These are phyloP conservation scores for Apophysomyces trapeziformis DNA, from an alignment of 371 early-diverging fungal species.

Conservation along the genomic window DNA sequence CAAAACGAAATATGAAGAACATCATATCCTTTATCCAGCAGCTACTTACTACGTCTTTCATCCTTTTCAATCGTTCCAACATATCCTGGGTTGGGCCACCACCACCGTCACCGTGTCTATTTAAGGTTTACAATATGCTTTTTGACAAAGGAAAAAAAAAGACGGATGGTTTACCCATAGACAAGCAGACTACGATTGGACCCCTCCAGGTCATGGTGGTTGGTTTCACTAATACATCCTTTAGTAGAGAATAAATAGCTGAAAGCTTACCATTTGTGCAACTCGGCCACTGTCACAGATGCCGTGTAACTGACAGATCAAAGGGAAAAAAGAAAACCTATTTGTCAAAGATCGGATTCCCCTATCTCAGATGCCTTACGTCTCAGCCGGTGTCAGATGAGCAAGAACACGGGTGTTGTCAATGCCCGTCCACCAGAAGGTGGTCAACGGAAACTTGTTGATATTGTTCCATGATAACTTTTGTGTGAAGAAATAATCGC, in stretches of 20 bases:
- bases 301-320: conserved; percentile 37
- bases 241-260: too few relatives aligned
- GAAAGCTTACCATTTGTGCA: conserved; percentile 40
- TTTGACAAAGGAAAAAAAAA: neutral
- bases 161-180: conserved; percentile 36
- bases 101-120: conserved; percentile 94
- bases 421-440: conserved; percentile 86
- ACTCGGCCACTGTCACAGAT: conserved; percentile 37
- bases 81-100: conserved; percentile 90
- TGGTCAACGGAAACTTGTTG: conserved; percentile 96
- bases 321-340: neutral
- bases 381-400: conserved; percentile 87
- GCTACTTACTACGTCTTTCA: conserved; percentile 67
- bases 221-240: conserved; percentile 26
- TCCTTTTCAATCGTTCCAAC: conserved; percentile 81
- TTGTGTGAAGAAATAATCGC: conserved; percentile 97
- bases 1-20: neutral
- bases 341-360: neutral
- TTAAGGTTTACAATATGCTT: neutral
- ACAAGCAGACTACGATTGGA: conserved; percentile 49
- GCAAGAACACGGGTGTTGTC: conserved; percentile 78
- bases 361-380: conserved; percentile 35
- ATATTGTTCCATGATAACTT: conserved; percentile 98
- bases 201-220: conserved; percentile 47
- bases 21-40: too few relatives aligned